These are phyloP conservation scores for Didymella keratinophila DNA, from an alignment of 2,329 filamentous ascomycete genomes.

Conservation along the genomic window DNA sequence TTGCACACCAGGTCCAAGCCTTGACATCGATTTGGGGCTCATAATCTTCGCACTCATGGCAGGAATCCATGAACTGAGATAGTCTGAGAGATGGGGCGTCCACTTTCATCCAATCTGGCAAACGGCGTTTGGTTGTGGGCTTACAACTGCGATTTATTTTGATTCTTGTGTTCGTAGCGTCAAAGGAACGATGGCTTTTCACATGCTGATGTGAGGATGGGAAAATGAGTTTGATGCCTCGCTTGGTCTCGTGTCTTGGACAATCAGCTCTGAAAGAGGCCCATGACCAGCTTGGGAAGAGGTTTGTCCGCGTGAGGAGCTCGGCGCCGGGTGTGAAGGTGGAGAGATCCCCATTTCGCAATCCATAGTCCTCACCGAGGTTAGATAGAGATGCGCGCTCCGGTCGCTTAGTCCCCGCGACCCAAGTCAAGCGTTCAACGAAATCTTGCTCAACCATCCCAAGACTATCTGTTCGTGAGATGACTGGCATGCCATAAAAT, in stretches of 20 bases:
- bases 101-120: no score
- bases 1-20: neutral
- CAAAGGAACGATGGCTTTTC: neutral
- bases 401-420: neutral
- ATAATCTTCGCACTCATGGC: neutral
- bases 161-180: neutral
- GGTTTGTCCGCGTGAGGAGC: neutral
- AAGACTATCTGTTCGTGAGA: neutral
- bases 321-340: neutral
- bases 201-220: slow-evolving; percentile 1
- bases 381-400: neutral
- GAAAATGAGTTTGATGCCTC: slow-evolving; percentile 6
- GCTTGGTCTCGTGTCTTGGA: neutral
- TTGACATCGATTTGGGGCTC: neutral
- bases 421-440: slow-evolving; percentile 4
- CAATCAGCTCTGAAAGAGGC: slow-evolving; percentile 7
- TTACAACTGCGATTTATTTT: neutral
- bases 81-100: no score
- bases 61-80: no score
- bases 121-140: no score
- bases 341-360: slow-evolving; percentile 1
- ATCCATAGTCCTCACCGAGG: neutral
- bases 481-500: slow-evolving; percentile 3
- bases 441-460: neutral
- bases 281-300: slow-evolving; percentile 8